A percentile compares a stretch with the other conserved stretches of the same genome.
Conservation (phyloP, 768 basidiomycete species). For the Tulasnella sp. region DNA sequence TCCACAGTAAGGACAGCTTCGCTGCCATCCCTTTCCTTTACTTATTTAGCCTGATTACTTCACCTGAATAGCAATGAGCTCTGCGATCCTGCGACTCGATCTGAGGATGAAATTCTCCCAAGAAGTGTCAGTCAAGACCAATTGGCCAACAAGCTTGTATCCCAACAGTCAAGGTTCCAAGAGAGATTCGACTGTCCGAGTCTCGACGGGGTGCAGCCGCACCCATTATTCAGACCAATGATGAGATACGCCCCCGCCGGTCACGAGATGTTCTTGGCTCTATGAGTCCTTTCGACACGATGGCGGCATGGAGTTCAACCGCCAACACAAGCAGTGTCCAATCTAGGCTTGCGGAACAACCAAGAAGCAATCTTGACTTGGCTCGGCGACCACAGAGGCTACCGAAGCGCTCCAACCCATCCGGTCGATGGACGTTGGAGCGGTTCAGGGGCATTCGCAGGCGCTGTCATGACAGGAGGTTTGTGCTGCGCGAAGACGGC, state of each 20-base stretch:
- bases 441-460: too few relatives aligned
- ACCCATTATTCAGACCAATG: not conserved
- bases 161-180: not conserved
- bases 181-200: not conserved
- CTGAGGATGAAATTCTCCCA: not conserved
- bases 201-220: not conserved
- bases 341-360: not conserved
- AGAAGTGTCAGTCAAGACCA: not conserved
- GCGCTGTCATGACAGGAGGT: too few relatives aligned
- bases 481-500: too few relatives aligned
- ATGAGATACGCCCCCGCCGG: not conserved
- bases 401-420: not conserved
- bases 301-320: not conserved
- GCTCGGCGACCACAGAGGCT: not conserved
- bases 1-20: not conserved
- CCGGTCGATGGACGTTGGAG: not conserved
- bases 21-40: not conserved
- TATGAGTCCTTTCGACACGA: not conserved
- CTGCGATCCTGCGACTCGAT: not conserved
- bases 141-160: not conserved
- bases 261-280: not conserved
- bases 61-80: not conserved
- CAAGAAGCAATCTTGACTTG: not conserved
- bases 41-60: not conserved
- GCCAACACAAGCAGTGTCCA: not conserved